These are phyloP conservation scores for Cadophora malorum DNA, from an alignment of 2,329 filamentous ascomycete genomes.

Conservation along the genomic window DNA sequence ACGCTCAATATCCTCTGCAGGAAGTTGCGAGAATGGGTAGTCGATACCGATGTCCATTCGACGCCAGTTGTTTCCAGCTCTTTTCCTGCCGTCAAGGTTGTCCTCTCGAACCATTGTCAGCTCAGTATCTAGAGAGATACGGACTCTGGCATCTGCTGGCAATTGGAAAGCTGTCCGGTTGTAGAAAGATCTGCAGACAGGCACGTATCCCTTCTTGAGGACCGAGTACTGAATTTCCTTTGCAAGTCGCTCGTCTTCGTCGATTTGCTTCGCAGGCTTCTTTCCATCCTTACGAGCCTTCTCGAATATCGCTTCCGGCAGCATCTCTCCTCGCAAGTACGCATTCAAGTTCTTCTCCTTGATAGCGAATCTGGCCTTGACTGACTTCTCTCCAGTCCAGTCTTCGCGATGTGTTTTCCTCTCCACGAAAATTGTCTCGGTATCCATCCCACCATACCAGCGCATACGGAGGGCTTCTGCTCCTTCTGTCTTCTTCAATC, in stretches of 20 bases:
- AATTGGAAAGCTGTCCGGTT: conserved; percentile 98
- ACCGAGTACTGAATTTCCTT: conserved; percentile 93
- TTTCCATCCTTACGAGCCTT: conserved; percentile 96
- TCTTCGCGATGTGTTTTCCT: conserved; percentile 98
- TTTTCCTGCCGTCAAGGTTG: conserved; percentile 80
- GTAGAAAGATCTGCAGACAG: conserved; percentile 95
- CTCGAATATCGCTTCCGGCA: conserved; percentile 89
- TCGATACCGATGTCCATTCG: conserved; percentile 98
- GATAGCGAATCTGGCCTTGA: conserved; percentile 92
- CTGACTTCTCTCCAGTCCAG: conserved; percentile 98
- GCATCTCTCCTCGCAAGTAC: conserved; percentile 83
- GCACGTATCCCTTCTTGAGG: conserved; percentile 83
- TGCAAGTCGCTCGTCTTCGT: conserved; percentile 87
- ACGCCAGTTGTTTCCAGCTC: conserved; percentile 90
- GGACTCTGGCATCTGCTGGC: conserved; percentile 92
- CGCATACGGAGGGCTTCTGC: conserved; percentile 94
- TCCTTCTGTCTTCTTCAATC: conserved; percentile 96
- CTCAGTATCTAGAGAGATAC: conserved; percentile 96
- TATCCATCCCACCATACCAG: conserved; percentile 98
- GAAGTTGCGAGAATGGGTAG: conserved; percentile 89
- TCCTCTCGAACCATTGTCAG: conserved; percentile 95
- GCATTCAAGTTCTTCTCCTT: conserved; percentile 98
- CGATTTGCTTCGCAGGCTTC: conserved; percentile 90
- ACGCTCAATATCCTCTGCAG: conserved; percentile 81
- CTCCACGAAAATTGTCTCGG: conserved; percentile 94